Conservation (phyloP, 495 filamentous ascomycete genomes). For the Penicillium egyptiacum region DNA sequence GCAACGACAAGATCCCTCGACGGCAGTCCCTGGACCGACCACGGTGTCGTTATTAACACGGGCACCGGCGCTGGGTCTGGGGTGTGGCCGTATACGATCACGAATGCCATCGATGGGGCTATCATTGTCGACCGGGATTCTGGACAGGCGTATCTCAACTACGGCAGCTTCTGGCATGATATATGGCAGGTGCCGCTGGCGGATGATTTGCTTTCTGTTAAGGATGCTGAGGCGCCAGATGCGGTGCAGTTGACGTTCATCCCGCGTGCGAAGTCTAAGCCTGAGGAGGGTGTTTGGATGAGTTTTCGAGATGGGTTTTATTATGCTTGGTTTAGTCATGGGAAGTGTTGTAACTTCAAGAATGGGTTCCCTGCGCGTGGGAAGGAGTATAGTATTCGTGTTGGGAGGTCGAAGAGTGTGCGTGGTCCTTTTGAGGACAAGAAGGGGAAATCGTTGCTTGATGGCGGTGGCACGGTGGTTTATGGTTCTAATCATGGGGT, state of each 20-base stretch:
- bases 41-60: constrained; percentile 46
- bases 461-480: constrained; percentile 45
- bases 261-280: constrained; percentile 34
- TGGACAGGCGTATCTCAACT: constrained; percentile 58
- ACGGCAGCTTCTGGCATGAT: constrained; percentile 72
- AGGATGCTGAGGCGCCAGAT: constrained; percentile 41
- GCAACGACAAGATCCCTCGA: constrained; percentile 63
- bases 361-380: constrained; percentile 50
- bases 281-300: constrained; percentile 62
- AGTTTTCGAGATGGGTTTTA: constrained; percentile 60
- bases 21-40: constrained; percentile 55
- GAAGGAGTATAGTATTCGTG: constrained; percentile 59
- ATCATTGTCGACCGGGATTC: constrained; percentile 50
- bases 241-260: constrained; percentile 48
- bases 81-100: constrained; percentile 52
- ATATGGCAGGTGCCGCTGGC: constrained; percentile 64
- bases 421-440: constrained; percentile 47
- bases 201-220: constrained; percentile 40
- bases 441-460: constrained; percentile 25
- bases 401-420: constrained; percentile 39
- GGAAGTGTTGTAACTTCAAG: constrained; percentile 64
- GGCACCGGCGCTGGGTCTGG: constrained; percentile 36
- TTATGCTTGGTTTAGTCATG: constrained; percentile 70
- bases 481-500: constrained; percentile 48
- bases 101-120: constrained; percentile 74